A percentile compares a stretch with the other conserved stretches of the same genome.
These are phyloP conservation scores for Linum tenue DNA, from an alignment of 345 rosid genomes.

Conservation along the genomic window DNA sequence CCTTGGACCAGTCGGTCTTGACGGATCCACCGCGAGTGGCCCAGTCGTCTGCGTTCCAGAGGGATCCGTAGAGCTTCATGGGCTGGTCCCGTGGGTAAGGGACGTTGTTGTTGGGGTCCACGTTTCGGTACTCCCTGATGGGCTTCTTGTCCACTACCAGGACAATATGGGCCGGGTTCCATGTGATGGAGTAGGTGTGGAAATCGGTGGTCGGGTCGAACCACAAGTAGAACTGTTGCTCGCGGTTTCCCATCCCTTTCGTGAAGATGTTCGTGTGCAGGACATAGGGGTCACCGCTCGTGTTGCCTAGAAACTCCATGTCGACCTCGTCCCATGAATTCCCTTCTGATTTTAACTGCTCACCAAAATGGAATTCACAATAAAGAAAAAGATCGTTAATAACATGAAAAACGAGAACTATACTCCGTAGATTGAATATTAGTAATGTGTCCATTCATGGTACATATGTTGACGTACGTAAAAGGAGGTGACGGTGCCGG, in stretches of 20 bases:
- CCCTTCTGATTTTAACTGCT: slow-evolving; percentile 2
- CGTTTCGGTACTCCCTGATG: slow-evolving; percentile 59
- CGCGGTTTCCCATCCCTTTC: slow-evolving; percentile 53
- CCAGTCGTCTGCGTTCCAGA: slow-evolving; percentile 75
- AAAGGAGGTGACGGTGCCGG: slow-evolving; percentile 52
- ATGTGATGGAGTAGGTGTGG: slow-evolving; percentile 13
- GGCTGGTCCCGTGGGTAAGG: slow-evolving; percentile 51
- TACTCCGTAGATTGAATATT: neutral
- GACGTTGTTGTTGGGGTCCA: slow-evolving; percentile 38
- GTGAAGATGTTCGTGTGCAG: slow-evolving; percentile 51
- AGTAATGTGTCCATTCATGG: neutral
- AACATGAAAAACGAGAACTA: neutral
- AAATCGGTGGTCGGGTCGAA: slow-evolving; percentile 13
- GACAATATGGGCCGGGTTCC: slow-evolving; percentile 12
- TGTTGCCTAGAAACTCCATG: slow-evolving; percentile 53
- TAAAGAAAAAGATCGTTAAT: neutral
- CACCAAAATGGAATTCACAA: neutral
- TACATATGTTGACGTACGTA: slow-evolving; percentile 37
- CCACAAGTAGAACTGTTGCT: slow-evolving; percentile 52
- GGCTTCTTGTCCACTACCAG: slow-evolving; percentile 42
- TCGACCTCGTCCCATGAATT: slow-evolving; percentile 61
- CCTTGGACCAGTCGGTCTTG: slow-evolving; percentile 54
- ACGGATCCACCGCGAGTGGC: slow-evolving; percentile 64
- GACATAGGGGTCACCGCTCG: slow-evolving; percentile 57
- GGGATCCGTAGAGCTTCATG: slow-evolving; percentile 48